Evolutionary conservation across 352 stramenopile species (phyloP).

Genomic region (Peronospora farinosa): DNA sequence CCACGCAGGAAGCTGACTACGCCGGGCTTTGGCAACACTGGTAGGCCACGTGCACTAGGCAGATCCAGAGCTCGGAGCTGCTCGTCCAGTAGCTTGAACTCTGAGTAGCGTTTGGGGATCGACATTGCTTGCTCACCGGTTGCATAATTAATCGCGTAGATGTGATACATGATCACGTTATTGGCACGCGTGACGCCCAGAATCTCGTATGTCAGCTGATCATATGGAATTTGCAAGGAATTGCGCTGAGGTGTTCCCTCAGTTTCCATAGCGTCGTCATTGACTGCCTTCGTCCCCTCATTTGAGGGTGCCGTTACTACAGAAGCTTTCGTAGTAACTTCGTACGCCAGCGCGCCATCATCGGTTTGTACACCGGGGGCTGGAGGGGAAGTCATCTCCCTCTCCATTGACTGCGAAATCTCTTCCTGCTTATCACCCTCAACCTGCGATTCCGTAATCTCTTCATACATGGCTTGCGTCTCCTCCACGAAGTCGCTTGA

Average conservation of each 20-base stretch:
- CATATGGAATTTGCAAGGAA: conserved; percentile 8
- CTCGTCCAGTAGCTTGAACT: conserved; percentile 48
- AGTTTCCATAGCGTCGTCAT: conserved; percentile 5
- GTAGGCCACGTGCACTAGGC: conserved; percentile 22
- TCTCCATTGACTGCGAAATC: conserved; percentile 6
- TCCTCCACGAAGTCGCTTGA: conserved; percentile 11
- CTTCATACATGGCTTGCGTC: conserved; percentile 9
- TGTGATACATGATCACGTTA: conserved; percentile 51
- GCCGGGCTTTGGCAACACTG: conserved; percentile 33
- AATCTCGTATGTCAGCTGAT: conserved; percentile 34
- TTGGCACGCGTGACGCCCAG: conserved; percentile 38
- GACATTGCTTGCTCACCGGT: conserved; percentile 21
- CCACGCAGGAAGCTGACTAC: conserved; percentile 45
- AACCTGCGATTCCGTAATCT: conserved; percentile 11
- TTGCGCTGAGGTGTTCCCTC: conserved; percentile 15
- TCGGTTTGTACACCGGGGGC: conserved; percentile 11
- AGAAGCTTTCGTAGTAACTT: conserved; percentile 23
- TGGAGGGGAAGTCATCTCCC: conserved; percentile 14
- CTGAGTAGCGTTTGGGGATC: conserved; percentile 43
- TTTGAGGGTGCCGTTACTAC: conserved; percentile 14
- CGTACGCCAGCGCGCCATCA: conserved; percentile 12
- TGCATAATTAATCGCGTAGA: conserved; percentile 28
- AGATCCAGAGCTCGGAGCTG: conserved; percentile 34
- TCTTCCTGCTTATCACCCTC: conserved; percentile 7
- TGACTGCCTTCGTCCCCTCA: conserved; percentile 18